A percentile compares a stretch with the other conserved stretches of the same genome.
Conservation (phyloP, 441 rosid genomes). For the Macaranga tanarius region DNA sequence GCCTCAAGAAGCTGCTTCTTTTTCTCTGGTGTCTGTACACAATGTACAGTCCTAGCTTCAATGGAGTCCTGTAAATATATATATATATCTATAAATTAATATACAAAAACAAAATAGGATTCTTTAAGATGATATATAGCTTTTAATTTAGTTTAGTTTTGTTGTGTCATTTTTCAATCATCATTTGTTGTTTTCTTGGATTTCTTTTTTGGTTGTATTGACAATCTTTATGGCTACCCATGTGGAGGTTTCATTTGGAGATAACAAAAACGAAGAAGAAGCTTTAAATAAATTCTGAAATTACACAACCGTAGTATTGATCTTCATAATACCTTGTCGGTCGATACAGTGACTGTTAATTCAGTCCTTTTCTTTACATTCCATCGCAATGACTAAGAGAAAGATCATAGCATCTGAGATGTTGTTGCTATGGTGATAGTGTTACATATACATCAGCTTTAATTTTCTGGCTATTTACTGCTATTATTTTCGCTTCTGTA, state of each 20-base stretch:
- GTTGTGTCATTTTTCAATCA: neutral
- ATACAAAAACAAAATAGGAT: neutral
- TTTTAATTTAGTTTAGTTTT: neutral
- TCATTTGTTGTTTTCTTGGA: neutral
- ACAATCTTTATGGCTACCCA: slow-evolving; percentile 3
- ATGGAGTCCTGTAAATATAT: too few species aligned
- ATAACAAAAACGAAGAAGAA: neutral
- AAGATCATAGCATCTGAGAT: neutral
- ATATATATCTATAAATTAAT: too few species aligned
- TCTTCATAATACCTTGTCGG: slow-evolving; percentile 18
- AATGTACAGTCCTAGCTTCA: too few species aligned
- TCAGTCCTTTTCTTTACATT: slow-evolving; percentile 22
- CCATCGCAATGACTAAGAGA: neutral
- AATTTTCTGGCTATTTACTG: too few species aligned
- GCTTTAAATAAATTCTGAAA: slow-evolving; percentile 13
- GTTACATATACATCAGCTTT: too few species aligned
- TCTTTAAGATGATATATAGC: neutral
- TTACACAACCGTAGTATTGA: slow-evolving; percentile 16
- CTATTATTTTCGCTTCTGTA: too few species aligned
- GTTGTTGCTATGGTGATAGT: neutral
- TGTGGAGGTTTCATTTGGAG: slow-evolving; percentile 26
- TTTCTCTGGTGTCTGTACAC: too few species aligned
- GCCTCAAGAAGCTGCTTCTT: too few species aligned
- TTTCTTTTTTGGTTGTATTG: slow-evolving; percentile 8
- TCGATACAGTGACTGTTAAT: slow-evolving; percentile 16